Percentiles rank a stretch among this genome's conserved stretches.
These are phyloP conservation scores for Ascochyta rabiei DNA, from an alignment of 2,329 filamentous ascomycete genomes.

Conservation along the genomic window DNA sequence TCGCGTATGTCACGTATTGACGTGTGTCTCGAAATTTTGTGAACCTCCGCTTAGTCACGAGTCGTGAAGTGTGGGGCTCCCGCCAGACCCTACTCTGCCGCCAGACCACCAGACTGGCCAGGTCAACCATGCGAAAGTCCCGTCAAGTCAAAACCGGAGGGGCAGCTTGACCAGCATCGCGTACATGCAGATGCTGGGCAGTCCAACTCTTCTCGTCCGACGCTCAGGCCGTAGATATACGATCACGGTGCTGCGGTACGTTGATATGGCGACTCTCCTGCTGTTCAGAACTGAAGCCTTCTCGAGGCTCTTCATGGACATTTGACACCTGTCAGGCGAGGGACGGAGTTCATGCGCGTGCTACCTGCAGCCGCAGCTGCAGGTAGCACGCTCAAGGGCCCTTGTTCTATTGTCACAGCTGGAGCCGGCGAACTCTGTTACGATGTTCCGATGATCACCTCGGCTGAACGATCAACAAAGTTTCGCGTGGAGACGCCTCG, in stretches of 20 bases:
- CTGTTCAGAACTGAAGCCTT: not conserved
- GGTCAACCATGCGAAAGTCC: slow-evolving; percentile 9
- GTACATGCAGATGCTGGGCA: not conserved
- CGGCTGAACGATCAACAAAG: slow-evolving; percentile 5
- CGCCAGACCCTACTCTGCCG: not conserved
- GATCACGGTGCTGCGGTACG: not conserved
- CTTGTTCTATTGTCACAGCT: slow-evolving; percentile 11
- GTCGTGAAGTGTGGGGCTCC: slow-evolving; percentile 19
- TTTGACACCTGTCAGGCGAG: slow-evolving; percentile 7
- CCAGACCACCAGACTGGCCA: not conserved
- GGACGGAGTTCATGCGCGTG: slow-evolving; percentile 5
- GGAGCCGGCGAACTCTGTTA: slow-evolving; percentile 9
- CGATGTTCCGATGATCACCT: slow-evolving; percentile 15
- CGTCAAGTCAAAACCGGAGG: slow-evolving; percentile 13
- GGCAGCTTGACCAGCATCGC: not conserved
- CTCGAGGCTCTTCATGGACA: not conserved
- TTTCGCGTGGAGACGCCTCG: not conserved
- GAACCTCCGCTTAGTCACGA: slow-evolving; percentile 30
- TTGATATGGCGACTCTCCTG: not conserved
- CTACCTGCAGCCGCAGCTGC: slow-evolving; percentile 13
- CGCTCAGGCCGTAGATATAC: not conserved
- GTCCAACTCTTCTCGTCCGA: not conserved
- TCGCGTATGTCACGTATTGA: not conserved
- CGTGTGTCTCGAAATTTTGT: slow-evolving; percentile 23
- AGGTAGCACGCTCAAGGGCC: slow-evolving; percentile 3